Conservation (phyloP, 1,139 yeast genomes). For the Kodamaea anthophila region DNA sequence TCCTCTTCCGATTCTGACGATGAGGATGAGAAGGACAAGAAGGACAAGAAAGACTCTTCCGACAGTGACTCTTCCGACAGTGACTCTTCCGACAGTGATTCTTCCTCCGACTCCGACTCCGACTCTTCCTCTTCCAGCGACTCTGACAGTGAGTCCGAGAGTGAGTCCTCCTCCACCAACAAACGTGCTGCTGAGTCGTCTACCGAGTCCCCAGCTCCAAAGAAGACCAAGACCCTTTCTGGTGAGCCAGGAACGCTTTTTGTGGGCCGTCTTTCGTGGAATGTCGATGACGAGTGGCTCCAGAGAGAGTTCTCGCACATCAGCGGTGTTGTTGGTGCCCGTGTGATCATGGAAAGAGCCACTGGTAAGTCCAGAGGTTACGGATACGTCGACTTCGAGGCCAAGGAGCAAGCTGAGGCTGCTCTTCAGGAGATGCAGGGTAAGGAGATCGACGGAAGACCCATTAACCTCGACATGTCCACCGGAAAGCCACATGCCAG, state of each 20-base stretch:
- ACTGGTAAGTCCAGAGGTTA: slow-evolving; percentile 95
- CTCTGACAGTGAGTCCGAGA: slow-evolving; percentile 20
- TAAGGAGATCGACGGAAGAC: slow-evolving; percentile 93
- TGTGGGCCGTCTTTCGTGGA: slow-evolving; percentile 97
- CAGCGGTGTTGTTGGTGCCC: slow-evolving; percentile 81
- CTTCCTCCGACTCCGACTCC: slow-evolving; percentile 12
- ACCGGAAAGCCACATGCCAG: slow-evolving; percentile 67
- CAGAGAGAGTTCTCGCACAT: slow-evolving; percentile 73
- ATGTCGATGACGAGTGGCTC: slow-evolving; percentile 92
- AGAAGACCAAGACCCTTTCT: slow-evolving; percentile 27
- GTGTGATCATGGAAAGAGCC: slow-evolving; percentile 90
- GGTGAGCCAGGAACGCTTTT: slow-evolving; percentile 80
- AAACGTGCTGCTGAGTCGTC: slow-evolving; percentile 32
- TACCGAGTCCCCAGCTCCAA: slow-evolving; percentile 31
- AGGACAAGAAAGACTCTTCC: too few relatives aligned
- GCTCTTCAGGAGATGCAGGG: slow-evolving; percentile 89
- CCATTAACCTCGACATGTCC: slow-evolving; percentile 88
- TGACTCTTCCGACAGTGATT: slow-evolving; percentile 10
- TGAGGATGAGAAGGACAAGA: too few relatives aligned
- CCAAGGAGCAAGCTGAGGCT: slow-evolving; percentile 71
- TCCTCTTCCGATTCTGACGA: slow-evolving; percentile 20
- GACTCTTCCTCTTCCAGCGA: slow-evolving; percentile 28
- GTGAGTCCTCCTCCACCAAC: slow-evolving; percentile 6
- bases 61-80: slow-evolving; percentile 9
- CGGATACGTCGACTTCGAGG: slow-evolving; percentile 93